These are phyloP conservation scores for Esteya vermicola DNA, from an alignment of 2,329 filamentous ascomycete genomes.

Conservation along the genomic window DNA sequence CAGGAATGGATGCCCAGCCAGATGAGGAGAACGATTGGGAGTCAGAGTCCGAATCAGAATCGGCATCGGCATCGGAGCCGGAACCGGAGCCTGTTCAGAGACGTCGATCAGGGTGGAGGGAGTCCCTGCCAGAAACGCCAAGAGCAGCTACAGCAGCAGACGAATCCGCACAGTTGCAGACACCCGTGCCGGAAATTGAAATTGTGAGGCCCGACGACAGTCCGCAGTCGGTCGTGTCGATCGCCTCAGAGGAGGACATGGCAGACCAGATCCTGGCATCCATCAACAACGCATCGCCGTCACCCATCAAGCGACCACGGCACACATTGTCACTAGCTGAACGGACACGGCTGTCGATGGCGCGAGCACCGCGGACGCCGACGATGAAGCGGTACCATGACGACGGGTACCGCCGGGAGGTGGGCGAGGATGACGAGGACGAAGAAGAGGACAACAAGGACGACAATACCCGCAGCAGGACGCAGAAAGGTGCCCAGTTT, in stretches of 20 bases:
- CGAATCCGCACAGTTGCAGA: too few relatives aligned
- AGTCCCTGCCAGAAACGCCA: too few relatives aligned
- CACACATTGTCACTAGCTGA: slow-evolving; percentile 55
- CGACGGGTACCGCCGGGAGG: slow-evolving; percentile 2
- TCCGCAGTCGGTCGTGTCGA: neutral
- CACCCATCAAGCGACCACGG: slow-evolving; percentile 38
- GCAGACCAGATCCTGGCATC: slow-evolving; percentile 43
- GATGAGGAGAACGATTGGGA: too few relatives aligned
- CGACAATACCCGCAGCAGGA: too few relatives aligned
- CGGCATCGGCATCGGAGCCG: too few relatives aligned
- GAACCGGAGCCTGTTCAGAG: too few relatives aligned
- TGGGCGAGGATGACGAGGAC: slow-evolving; percentile 12
- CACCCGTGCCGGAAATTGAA: neutral
- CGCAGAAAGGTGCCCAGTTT: slow-evolving; percentile 30
- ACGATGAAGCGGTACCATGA: neutral
- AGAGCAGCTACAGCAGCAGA: too few relatives aligned
- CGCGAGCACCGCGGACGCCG: slow-evolving; percentile 32
- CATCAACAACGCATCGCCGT: slow-evolving; percentile 40
- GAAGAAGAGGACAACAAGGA: slow-evolving; percentile 10
- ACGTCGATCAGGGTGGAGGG: too few relatives aligned
- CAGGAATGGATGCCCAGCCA: too few relatives aligned
- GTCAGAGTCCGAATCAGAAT: too few relatives aligned
- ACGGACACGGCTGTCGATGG: slow-evolving; percentile 71
- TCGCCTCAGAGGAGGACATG: slow-evolving; percentile 29
- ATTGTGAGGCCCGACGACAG: neutral